Conservation (phyloP, 1,139 yeast species). For the Torulaspora pretoriensis region DNA sequence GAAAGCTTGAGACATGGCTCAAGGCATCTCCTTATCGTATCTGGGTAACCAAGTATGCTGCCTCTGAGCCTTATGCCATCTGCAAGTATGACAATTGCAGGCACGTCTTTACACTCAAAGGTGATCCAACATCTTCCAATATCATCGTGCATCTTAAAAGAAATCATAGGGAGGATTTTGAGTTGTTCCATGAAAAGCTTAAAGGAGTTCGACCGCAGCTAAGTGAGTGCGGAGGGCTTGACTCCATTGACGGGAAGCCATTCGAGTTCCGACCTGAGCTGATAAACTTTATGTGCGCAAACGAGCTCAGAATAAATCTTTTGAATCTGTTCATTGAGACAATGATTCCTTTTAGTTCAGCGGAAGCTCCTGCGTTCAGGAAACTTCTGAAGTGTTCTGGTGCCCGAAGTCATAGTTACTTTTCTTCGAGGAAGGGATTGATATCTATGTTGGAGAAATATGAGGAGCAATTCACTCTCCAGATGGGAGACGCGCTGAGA, state of each 20-base stretch:
- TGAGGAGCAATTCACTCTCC: constrained; percentile 12
- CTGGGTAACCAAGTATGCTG: constrained; percentile 15
- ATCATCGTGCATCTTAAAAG: constrained; percentile 15
- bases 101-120: constrained; percentile 11
- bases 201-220: constrained; percentile 6
- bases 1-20: constrained; percentile 12
- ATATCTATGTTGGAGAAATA: constrained; percentile 12
- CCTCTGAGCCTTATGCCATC: constrained; percentile 10
- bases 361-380: background rate
- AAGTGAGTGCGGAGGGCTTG: constrained; percentile 6
- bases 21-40: constrained; percentile 11
- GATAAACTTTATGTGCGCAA: constrained; percentile 9
- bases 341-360: too few relatives aligned
- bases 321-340: constrained; percentile 15
- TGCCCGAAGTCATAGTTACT: constrained; percentile 6
- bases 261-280: constrained; percentile 12
- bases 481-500: constrained; percentile 12
- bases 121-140: constrained; percentile 15
- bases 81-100: constrained; percentile 15
- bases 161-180: constrained; percentile 15
- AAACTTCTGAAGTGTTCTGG: constrained; percentile 9
- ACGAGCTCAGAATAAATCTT: constrained; percentile 11
- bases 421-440: constrained; percentile 11
- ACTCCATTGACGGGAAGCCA: constrained; percentile 10
- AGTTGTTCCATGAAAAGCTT: constrained; percentile 11